Conservation (phyloP, 73 alveolate species). For the Stentor roeselii region DNA sequence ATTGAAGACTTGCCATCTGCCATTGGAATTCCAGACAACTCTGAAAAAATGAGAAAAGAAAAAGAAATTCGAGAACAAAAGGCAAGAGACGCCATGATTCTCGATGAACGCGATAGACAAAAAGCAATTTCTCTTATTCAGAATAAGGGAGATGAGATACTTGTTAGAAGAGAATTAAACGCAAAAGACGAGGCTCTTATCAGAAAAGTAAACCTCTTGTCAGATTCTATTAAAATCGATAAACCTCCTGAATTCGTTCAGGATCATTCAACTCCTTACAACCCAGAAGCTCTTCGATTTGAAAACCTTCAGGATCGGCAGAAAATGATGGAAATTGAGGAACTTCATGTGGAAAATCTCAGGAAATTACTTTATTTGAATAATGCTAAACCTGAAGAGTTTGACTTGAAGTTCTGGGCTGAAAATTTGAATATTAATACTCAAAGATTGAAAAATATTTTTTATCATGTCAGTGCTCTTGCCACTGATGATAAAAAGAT, state of each 20-base stretch:
- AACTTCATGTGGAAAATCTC: neutral
- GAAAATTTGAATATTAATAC: neutral
- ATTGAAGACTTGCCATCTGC: neutral
- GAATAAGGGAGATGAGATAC: neutral
- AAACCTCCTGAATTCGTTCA: neutral
- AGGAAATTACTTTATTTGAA: neutral
- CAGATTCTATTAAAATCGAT: neutral
- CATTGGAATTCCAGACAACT: neutral
- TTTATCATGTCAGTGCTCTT: constrained; percentile 50
- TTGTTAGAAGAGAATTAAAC: neutral
- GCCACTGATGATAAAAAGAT: constrained; percentile 69
- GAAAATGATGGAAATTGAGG: neutral
- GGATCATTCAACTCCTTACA: neutral
- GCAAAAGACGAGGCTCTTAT: neutral
- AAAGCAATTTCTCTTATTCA: neutral
- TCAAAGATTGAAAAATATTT: constrained; percentile 9
- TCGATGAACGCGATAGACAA: neutral
- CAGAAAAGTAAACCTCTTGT: neutral
- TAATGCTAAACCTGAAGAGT: neutral
- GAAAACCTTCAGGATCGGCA: neutral
- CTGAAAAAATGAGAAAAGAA: constrained; percentile 1
- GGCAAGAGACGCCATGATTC: constrained; percentile 16
- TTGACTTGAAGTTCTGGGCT: constrained; percentile 19
- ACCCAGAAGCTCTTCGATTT: neutral
- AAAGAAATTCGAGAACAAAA: constrained; percentile 20